phyloP scores from a whole-genome alignment of 495 filamentous ascomycete genomes.

The Aspergillus kassunensis region DNA sequence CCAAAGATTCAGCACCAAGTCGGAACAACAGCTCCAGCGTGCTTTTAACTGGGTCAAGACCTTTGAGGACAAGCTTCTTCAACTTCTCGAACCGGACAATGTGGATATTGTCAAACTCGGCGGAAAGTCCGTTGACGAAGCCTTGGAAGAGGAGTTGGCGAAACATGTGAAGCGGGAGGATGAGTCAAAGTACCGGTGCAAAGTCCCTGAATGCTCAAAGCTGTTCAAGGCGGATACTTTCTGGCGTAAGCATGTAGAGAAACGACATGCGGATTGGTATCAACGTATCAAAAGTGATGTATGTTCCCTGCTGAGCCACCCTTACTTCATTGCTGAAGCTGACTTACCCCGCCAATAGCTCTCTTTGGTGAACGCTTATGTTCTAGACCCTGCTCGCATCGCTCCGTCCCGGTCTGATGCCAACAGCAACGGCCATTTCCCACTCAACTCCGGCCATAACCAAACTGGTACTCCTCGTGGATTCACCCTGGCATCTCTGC shows the following conservation, averaged over 20 bases:
- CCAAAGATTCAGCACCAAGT: constrained; percentile 63
- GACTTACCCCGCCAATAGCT: constrained; percentile 53
- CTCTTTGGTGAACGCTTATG: constrained; percentile 85
- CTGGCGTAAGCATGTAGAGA: constrained; percentile 97
- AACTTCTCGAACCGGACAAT: constrained; percentile 84
- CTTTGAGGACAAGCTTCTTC: constrained; percentile 92
- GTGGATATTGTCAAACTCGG: constrained; percentile 85
- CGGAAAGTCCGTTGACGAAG: constrained; percentile 81
- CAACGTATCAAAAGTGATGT: constrained; percentile 79
- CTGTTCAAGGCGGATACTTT: constrained; percentile 95
- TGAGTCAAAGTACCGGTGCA: constrained; percentile 93
- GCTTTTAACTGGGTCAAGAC: constrained; percentile 99
- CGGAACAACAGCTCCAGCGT: constrained; percentile 84
- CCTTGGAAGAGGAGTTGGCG: constrained; percentile 75
- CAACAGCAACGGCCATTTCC: constrained; percentile 97
- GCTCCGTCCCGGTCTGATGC: constrained; percentile 88
- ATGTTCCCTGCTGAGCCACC: constrained; percentile 27
- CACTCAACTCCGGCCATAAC: constrained; percentile 63
- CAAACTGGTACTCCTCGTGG: constrained; percentile 85
- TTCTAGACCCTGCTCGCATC: constrained; percentile 88
- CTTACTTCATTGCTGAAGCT: constrained; percentile 19
- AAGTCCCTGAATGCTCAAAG: constrained; percentile 91
- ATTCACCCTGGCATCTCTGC: constrained; percentile 79
- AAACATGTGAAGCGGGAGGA: constrained; percentile 96
- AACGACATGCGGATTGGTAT: constrained; percentile 87